phyloP scores from a whole-genome alignment of 257 asterid genomes.

The Solanum stenotomum region DNA sequence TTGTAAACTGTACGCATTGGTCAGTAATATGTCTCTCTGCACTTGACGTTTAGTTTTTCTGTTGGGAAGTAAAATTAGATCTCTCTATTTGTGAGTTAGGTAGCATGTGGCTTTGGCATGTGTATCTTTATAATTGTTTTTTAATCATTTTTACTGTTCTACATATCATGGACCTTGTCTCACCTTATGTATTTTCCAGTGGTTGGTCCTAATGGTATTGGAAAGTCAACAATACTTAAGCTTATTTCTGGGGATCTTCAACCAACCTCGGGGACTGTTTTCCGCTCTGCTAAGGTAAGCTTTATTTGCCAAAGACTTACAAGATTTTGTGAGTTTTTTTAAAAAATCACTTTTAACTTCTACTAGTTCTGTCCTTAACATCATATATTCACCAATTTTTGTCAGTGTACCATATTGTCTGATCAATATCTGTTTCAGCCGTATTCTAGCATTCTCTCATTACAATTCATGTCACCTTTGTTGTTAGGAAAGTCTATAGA shows the following conservation, averaged over 20 bases:
- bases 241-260: constrained; percentile 95
- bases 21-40: neutral
- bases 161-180: neutral
- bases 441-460: neutral
- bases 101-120: neutral
- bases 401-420: neutral
- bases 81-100: neutral
- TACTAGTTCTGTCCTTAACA: neutral
- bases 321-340: neutral
- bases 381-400: neutral
- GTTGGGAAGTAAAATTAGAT: neutral
- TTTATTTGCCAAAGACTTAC: neutral
- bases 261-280: constrained; percentile 95
- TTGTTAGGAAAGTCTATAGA: neutral
- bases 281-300: constrained; percentile 95
- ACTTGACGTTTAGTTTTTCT: neutral
- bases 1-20: neutral
- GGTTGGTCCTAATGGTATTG: constrained; percentile 99
- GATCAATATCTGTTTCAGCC: neutral
- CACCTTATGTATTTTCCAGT: constrained; percentile 38
- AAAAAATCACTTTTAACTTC: neutral
- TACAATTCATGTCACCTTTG: neutral
- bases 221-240: constrained; percentile 91
- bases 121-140: neutral
- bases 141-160: neutral